These are phyloP conservation scores for Zoysia matrella DNA, from an alignment of 202 grass and related monocot genomes.

Conservation along the genomic window DNA sequence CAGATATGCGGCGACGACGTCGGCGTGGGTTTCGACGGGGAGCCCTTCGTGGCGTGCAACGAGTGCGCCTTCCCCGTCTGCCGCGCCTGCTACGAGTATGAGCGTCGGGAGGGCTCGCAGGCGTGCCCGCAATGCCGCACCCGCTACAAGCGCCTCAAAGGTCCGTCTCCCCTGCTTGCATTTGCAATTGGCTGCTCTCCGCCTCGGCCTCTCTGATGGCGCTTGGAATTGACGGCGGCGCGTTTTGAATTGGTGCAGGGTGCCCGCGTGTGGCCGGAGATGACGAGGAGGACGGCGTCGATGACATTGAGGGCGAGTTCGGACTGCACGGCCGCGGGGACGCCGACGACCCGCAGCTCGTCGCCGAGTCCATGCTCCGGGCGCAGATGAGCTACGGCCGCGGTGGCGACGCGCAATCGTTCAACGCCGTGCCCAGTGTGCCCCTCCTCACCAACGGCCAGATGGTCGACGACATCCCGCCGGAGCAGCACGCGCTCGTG, in stretches of 20 bases:
- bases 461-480: conserved; percentile 89
- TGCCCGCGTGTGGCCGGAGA: conserved; percentile 75
- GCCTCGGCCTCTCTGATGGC: background rate
- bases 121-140: conserved; percentile 98
- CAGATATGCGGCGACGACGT: conserved; percentile 97
- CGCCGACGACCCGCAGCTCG: conserved; percentile 54
- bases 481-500: conserved; percentile 86
- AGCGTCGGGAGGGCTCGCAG: conserved; percentile 89
- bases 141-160: conserved; percentile 92
- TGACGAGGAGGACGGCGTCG: conserved; percentile 85
- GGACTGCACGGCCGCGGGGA: conserved; percentile 33
- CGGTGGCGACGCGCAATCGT: conserved; percentile 42
- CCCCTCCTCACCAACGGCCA: conserved; percentile 90
- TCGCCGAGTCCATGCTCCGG: conserved; percentile 75
- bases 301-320: conserved; percentile 97
- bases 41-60: conserved; percentile 95
- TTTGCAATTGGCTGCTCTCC: conserved; percentile 1
- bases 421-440: conserved; percentile 64
- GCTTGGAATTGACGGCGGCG: background rate
- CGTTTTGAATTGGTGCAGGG: conserved; percentile 37
- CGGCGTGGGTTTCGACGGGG: conserved; percentile 64
- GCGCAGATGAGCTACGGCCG: conserved; percentile 85
- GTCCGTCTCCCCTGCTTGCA: conserved; percentile 16
- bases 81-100: conserved; percentile 93
- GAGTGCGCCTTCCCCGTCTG: conserved; percentile 99